Percentiles rank a stretch among this genome's conserved stretches.
Evolutionary conservation across 345 rosid genomes (phyloP).

Genomic region (Punica granatum): DNA sequence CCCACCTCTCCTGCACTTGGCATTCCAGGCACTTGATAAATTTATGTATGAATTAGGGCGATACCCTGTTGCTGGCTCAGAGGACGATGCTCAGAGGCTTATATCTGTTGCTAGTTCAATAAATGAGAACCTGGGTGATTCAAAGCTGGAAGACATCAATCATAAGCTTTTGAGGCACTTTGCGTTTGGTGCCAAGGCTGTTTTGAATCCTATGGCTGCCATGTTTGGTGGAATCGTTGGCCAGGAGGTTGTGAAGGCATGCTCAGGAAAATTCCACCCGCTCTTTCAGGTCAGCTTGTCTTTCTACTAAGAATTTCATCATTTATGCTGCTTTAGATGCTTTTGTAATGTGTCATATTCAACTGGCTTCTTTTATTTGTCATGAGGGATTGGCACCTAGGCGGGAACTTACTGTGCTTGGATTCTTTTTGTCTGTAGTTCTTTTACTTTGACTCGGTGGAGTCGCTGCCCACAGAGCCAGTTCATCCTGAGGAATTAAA

Average conservation of each 20-base stretch:
- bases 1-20: constrained; percentile 85
- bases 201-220: constrained; percentile 95
- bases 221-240: constrained; percentile 98
- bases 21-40: constrained; percentile 90
- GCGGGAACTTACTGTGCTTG: not conserved
- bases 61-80: constrained; percentile 82
- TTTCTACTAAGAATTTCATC: not conserved
- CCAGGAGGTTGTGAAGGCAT: constrained; percentile 95
- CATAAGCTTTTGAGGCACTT: constrained; percentile 69
- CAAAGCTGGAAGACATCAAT: constrained; percentile 59
- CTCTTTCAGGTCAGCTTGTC: constrained; percentile 59
- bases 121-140: constrained; percentile 63
- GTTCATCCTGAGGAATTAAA: constrained; percentile 54
- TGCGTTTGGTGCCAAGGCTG: constrained; percentile 89
- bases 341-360: too few species aligned
- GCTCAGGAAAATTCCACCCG: constrained; percentile 97
- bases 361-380: too few species aligned
- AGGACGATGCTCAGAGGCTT: constrained; percentile 77
- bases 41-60: constrained; percentile 59
- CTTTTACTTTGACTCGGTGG: constrained; percentile 90
- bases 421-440: constrained; percentile 38
- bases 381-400: not conserved
- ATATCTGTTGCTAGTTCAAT: constrained; percentile 48
- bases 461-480: constrained; percentile 79
- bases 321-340: too few species aligned